Percentiles rank a stretch among this genome's conserved stretches.
Conservation (phyloP, 108 stramenopile genomes). For the Fistulifera solaris region DNA sequence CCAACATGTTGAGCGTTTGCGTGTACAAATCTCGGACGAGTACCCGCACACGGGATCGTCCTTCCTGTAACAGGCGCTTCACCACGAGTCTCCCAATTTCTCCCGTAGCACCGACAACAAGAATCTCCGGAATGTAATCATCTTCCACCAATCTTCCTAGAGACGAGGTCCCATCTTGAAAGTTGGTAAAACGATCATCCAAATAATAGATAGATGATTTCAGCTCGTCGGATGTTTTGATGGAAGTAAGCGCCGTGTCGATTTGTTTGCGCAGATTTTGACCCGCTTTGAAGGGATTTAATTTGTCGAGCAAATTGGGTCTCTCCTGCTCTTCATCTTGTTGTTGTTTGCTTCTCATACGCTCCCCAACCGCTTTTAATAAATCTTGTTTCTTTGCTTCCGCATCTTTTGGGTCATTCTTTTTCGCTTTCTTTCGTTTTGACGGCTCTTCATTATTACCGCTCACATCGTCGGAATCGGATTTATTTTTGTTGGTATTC, state of each 20-base stretch:
- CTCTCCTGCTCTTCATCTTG: not conserved
- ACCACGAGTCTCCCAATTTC: constrained; percentile 77
- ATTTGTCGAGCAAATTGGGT: constrained; percentile 7
- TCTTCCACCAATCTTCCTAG: constrained; percentile 14
- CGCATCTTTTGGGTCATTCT: not conserved
- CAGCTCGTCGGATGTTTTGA: not conserved
- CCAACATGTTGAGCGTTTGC: constrained; percentile 70
- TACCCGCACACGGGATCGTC: constrained; percentile 74
- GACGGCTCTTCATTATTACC: not conserved
- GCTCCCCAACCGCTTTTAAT: constrained; percentile 1
- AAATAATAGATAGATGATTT: constrained; percentile 37
- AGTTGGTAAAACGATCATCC: constrained; percentile 33
- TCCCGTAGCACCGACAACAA: constrained; percentile 85
- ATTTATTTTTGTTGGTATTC: constrained; percentile 4
- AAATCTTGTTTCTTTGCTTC: not conserved
- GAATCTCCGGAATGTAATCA: constrained; percentile 70
- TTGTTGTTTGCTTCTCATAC: not conserved
- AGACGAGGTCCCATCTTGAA: constrained; percentile 13
- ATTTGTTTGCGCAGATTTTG: constrained; percentile 51
- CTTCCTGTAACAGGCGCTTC: constrained; percentile 62
- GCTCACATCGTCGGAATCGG: constrained; percentile 11
- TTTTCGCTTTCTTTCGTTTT: constrained; percentile 2
- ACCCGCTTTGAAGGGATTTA: constrained; percentile 77
- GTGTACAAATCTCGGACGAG: constrained; percentile 88
- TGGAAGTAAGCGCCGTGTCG: constrained; percentile 22